Percentiles rank a stretch among this genome's conserved stretches.
These are phyloP conservation scores for Solanum hybrid DNA, from an alignment of 305 asterid species.

Conservation along the genomic window DNA sequence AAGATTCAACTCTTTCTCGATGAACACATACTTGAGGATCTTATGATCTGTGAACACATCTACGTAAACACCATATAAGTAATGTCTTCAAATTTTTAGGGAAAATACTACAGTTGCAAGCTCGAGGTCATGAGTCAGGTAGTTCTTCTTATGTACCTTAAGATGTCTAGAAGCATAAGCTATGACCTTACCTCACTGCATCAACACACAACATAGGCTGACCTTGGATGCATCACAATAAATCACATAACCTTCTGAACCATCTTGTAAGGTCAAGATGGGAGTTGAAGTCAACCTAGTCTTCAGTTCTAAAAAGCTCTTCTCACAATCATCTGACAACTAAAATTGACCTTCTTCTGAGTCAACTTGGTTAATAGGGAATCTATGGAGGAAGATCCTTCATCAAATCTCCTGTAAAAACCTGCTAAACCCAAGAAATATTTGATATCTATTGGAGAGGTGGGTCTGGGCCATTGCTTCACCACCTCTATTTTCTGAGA, in stretches of 20 bases:
- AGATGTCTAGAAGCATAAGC: background rate
- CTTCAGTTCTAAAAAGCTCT: too few species aligned
- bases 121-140: background rate
- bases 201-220: background rate
- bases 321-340: background rate
- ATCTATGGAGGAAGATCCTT: background rate
- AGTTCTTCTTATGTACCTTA: background rate
- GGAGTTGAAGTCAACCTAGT: background rate
- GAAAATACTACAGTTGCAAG: background rate
- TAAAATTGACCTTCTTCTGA: background rate
- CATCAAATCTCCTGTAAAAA: too few species aligned
- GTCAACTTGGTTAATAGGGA: background rate
- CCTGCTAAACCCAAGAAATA: background rate
- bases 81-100: background rate
- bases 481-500: background rate
- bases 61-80: background rate
- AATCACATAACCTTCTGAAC: background rate
- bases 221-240: background rate
- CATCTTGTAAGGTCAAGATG: background rate
- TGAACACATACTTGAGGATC: background rate
- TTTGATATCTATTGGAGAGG: background rate
- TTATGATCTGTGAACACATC: background rate
- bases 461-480: background rate
- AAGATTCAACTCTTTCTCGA: background rate
- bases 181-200: background rate